These are phyloP conservation scores for Citrus australasica DNA, from an alignment of 345 rosid genomes.

Conservation along the genomic window DNA sequence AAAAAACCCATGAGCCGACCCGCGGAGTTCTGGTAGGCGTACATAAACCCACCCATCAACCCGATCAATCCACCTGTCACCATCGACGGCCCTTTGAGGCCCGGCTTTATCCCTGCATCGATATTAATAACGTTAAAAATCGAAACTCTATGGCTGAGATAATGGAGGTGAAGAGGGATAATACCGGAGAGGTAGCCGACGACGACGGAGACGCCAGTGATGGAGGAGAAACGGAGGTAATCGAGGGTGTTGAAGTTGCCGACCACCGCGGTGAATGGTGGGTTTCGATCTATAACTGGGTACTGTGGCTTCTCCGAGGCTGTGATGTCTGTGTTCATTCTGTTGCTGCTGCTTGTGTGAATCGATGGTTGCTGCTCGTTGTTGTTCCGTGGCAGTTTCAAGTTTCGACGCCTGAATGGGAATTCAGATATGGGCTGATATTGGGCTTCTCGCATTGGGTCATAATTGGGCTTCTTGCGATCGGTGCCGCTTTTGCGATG, in stretches of 20 bases:
- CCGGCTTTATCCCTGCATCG: constrained; percentile 76
- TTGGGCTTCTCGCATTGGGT: background rate
- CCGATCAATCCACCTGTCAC: constrained; percentile 98
- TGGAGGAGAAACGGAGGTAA: constrained; percentile 69
- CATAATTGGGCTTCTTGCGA: background rate
- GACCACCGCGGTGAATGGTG: constrained; percentile 74
- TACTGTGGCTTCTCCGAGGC: constrained; percentile 90
- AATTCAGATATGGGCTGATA: background rate
- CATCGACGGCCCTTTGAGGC: constrained; percentile 90
- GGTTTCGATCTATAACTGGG: constrained; percentile 85
- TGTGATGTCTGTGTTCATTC: constrained; percentile 90
- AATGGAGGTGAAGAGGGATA: background rate
- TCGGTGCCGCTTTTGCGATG: too few species aligned
- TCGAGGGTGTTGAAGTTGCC: constrained; percentile 80
- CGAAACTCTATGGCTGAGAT: background rate
- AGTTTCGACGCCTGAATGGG: too few species aligned
- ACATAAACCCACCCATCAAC: constrained; percentile 98
- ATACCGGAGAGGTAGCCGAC: constrained; percentile 92
- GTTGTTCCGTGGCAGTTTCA: too few species aligned
- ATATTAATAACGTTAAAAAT: background rate
- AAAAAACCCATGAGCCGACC: constrained; percentile 97
- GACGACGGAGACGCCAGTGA: constrained; percentile 84
- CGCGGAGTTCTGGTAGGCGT: constrained; percentile 95
- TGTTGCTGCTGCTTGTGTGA: constrained; percentile 2
- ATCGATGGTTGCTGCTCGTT: background rate